A percentile compares a stretch with the other conserved stretches of the same genome.
Evolutionary conservation across 2,329 filamentous ascomycete species (phyloP).

Genomic region (Diaporthe eres): DNA sequence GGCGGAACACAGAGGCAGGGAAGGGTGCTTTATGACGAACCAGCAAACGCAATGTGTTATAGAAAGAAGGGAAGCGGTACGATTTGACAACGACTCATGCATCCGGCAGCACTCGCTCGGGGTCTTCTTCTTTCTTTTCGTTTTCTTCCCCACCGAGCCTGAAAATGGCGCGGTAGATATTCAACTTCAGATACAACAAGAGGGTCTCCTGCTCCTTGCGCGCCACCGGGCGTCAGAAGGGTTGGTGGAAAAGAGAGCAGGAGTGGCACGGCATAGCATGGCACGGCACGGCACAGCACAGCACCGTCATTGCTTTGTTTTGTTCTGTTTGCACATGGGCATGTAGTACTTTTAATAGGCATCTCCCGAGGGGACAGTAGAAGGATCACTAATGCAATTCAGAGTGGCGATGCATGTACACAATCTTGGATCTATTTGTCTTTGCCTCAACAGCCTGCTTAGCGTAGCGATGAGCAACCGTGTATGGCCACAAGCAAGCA

Average conservation of each 20-base stretch:
- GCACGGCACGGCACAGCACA: not conserved
- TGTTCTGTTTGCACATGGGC: slow-evolving; percentile 33
- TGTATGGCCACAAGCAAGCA: too few species aligned
- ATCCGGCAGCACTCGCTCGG: slow-evolving; percentile 18
- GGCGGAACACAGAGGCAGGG: not conserved
- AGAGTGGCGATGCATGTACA: slow-evolving; percentile 15
- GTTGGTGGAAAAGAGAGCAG: slow-evolving; percentile 9
- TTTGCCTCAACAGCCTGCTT: not conserved
- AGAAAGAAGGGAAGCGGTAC: slow-evolving; percentile 30
- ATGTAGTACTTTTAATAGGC: slow-evolving; percentile 41
- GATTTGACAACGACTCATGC: slow-evolving; percentile 35
- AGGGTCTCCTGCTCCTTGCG: slow-evolving; percentile 18
- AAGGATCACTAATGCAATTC: slow-evolving; percentile 29
- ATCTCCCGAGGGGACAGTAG: slow-evolving; percentile 34
- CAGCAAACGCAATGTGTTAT: slow-evolving; percentile 27
- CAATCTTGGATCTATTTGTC: slow-evolving; percentile 1
- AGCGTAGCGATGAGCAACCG: not conserved
- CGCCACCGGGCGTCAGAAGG: not conserved
- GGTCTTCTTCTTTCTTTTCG: slow-evolving; percentile 6
- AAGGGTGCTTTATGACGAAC: slow-evolving; percentile 14
- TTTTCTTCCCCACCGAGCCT: slow-evolving; percentile 6
- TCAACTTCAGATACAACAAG: slow-evolving; percentile 6
- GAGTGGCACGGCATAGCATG: slow-evolving; percentile 17
- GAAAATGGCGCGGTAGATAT: not conserved
- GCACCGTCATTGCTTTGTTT: too few species aligned